Evolutionary conservation across 1,139 yeast genomes (phyloP).

Genomic region (Blastobotrys ciferrii): DNA sequence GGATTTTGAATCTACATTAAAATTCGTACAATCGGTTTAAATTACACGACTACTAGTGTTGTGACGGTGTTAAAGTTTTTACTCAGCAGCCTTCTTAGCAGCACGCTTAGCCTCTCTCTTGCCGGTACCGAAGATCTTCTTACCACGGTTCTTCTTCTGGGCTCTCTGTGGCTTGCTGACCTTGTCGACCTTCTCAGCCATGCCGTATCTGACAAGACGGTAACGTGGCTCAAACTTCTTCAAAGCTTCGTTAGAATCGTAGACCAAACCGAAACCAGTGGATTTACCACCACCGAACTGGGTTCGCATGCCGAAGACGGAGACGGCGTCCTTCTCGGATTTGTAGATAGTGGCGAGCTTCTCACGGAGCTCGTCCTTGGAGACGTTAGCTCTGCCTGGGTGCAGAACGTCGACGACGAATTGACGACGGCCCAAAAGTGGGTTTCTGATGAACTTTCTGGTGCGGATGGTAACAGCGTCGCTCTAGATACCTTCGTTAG

Average conservation of each 20-base stretch:
- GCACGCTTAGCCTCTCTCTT: conserved; percentile 79
- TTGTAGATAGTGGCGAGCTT: conserved; percentile 95
- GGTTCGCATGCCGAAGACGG: conserved; percentile 99
- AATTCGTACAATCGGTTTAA: conserved; percentile 10
- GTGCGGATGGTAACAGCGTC: conserved; percentile 99
- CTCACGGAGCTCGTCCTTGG: conserved; percentile 99
- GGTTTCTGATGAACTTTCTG: conserved; percentile 99
- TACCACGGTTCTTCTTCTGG: conserved; percentile 99
- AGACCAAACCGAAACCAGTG: conserved; percentile 98
- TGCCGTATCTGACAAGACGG: conserved; percentile 99
- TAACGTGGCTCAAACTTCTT: conserved; percentile 98
- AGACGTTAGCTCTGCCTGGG: conserved; percentile 99
- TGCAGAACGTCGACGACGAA: conserved; percentile 99
- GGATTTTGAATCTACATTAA: not conserved
- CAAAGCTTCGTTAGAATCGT: conserved; percentile 97
- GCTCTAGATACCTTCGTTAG: conserved; percentile 48
- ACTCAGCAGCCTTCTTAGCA: conserved; percentile 14
- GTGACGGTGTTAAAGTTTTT: not conserved
- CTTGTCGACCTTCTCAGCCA: conserved; percentile 94
- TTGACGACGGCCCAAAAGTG: conserved; percentile 99
- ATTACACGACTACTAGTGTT: conserved; percentile 12
- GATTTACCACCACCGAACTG: conserved; percentile 99
- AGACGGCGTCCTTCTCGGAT: conserved; percentile 97
- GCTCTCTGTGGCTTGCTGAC: conserved; percentile 99
- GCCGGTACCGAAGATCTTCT: conserved; percentile 98